Conservation (phyloP, 768 basidiomycete genomes). For the Filobasidium floriforme region DNA sequence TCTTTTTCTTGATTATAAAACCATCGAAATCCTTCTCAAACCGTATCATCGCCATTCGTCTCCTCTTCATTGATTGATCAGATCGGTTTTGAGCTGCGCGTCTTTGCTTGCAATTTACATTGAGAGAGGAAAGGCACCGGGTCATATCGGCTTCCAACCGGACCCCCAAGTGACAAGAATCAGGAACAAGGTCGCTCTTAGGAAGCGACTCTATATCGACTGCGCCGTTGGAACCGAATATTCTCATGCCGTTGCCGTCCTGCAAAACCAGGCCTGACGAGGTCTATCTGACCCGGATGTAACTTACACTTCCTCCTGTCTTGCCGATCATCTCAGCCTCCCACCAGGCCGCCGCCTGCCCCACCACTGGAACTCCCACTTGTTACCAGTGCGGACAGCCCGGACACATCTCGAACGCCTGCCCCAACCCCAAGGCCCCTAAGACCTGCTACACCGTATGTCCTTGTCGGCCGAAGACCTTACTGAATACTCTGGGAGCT, state of each 20-base stretch:
- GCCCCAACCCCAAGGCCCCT: slow-evolving; percentile 41
- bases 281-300: background rate
- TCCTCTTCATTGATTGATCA: background rate
- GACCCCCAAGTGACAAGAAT: no score
- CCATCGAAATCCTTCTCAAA: background rate
- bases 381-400: slow-evolving; percentile 44
- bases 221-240: no score
- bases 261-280: background rate
- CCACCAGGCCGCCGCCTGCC: slow-evolving; percentile 42
- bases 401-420: slow-evolving; percentile 42
- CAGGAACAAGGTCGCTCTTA: no score
- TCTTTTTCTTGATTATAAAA: background rate
- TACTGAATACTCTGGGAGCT: background rate
- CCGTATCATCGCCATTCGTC: background rate
- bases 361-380: slow-evolving; percentile 35
- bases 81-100: no score
- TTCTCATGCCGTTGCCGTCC: background rate
- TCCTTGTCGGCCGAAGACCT: background rate
- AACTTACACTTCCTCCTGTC: background rate
- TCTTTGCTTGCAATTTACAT: no score
- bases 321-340: slow-evolving; percentile 30
- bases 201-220: no score
- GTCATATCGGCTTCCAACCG: no score
- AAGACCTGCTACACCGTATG: slow-evolving; percentile 41
- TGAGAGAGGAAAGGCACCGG: no score